Conservation (phyloP, 306 rosid genomes). For the Potentilla sterilis region DNA sequence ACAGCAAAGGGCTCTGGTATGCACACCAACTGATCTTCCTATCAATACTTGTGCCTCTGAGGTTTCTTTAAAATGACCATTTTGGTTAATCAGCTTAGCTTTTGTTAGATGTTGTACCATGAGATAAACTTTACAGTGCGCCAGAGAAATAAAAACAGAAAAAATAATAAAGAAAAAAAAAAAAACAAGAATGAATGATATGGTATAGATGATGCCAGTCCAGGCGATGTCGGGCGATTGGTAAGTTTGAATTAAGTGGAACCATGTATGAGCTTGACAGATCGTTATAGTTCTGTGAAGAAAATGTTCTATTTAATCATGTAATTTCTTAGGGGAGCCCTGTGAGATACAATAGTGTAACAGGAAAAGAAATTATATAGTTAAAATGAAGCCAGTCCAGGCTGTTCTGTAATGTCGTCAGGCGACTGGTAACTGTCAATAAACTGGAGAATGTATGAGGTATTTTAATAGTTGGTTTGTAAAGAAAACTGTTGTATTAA, state of each 20-base stretch:
- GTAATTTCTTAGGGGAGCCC: slow-evolving; percentile 9
- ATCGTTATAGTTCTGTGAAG: slow-evolving; percentile 50
- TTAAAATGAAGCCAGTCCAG: slow-evolving; percentile 86
- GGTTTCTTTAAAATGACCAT: slow-evolving; percentile 68
- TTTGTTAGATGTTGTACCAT: slow-evolving; percentile 33
- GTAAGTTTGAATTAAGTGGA: slow-evolving; percentile 47
- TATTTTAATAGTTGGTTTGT: slow-evolving; percentile 50
- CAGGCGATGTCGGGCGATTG: slow-evolving; percentile 96
- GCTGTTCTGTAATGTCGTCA: slow-evolving; percentile 62
- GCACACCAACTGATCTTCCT: slow-evolving; percentile 84
- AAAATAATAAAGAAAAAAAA: neutral
- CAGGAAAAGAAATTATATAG: slow-evolving; percentile 22
- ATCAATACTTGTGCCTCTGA: slow-evolving; percentile 64
- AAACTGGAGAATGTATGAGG: slow-evolving; percentile 38
- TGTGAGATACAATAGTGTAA: slow-evolving; percentile 44
- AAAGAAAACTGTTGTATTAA: slow-evolving; percentile 33
- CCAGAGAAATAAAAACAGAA: neutral
- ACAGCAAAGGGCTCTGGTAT: slow-evolving; percentile 88
- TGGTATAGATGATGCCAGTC: slow-evolving; percentile 70
- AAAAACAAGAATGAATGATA: slow-evolving; percentile 16
- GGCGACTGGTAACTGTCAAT: slow-evolving; percentile 91
- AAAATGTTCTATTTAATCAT: slow-evolving; percentile 32
- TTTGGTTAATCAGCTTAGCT: slow-evolving; percentile 23
- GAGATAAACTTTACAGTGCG: slow-evolving; percentile 37
- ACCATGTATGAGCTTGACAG: slow-evolving; percentile 28